Conservation (phyloP, 106 monocot genomes). For the Dendrobium nobile region DNA sequence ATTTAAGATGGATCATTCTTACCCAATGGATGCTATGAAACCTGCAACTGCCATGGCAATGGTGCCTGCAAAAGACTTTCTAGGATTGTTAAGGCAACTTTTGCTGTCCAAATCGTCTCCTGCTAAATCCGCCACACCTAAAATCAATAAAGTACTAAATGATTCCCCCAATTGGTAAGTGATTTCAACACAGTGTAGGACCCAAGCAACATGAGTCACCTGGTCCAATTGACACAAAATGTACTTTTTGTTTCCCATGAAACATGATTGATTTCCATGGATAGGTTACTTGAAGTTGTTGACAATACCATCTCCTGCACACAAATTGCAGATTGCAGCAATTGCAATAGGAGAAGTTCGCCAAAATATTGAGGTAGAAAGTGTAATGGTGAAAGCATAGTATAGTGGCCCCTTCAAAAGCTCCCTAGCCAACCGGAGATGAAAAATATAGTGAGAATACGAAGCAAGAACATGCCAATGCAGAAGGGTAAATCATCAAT, state of each 20-base stretch:
- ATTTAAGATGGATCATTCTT: conserved; percentile 4
- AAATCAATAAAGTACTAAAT: background rate
- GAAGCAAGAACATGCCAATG: no score
- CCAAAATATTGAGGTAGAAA: conserved; percentile 74
- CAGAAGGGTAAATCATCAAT: no score
- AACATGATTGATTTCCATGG: no score
- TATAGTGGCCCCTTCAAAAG: conserved; percentile 87
- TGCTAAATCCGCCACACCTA: conserved; percentile 82
- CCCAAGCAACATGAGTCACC: no score
- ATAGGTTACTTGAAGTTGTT: background rate
- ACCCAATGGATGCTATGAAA: conserved; percentile 71
- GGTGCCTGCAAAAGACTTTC: conserved; percentile 68
- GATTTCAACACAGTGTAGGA: no score
- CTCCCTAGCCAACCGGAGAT: conserved; percentile 38
- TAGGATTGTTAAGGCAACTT: conserved; percentile 75
- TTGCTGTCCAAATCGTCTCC: conserved; percentile 63
- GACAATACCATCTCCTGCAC: conserved; percentile 91
- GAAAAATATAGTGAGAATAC: background rate
- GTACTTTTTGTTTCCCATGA: no score
- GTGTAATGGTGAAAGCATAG: conserved; percentile 86
- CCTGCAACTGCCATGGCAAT: conserved; percentile 66
- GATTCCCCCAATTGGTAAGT: background rate
- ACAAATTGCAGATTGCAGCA: conserved; percentile 85
- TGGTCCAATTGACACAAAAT: no score
- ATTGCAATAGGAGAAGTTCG: conserved; percentile 80